Base-by-base conservation (phyloP, 2,329 filamentous ascomycete species). In the Neurospora sp. region DNA sequence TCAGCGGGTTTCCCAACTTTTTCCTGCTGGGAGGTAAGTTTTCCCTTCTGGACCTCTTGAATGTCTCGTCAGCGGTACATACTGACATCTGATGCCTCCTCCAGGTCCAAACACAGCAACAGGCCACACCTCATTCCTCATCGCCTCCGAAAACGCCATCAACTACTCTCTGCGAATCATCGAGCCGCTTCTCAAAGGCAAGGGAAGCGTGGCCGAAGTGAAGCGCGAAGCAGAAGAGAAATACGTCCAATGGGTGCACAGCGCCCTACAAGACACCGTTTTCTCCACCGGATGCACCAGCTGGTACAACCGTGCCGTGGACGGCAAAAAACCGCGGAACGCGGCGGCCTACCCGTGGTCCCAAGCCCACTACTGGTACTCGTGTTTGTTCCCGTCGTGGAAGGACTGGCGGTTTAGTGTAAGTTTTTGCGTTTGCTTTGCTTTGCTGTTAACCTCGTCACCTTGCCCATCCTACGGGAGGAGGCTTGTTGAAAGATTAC, bases 1-100 rank as follows among this genome's bases (percentile, higher is more conserved):
- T 90, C 77, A 85, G 85, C 72, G 85, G 84, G 0, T 89, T 89
- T 74, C 88, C 88, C 2, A 91, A 91, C 75, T 87, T 90, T 74
- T 90, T 90, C 78, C 81, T 89, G 70, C 78, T 90, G 0, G 83
- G 88, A 52, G 88, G 81, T 79, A 67, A 71, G 76, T 72, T 19
- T n/a, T 19, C 39, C n/a, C 39, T 12, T 23, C 11, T 23, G 2
- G 11, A 8, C 46, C 41, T 28, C 46, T 52, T 52, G 11, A 23
- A 15, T 6, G 5, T 52, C 40, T 23, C 3, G n/a, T n/a, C 33
- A 12, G n/a, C 69, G 43, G n/a, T 19, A 43, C 17, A 43, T 10
- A 37, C 40, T 40, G 6, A 23, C 38, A 66, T 37, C 5, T 28
- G 23, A 28, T 4, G 23, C 3, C 23, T 8, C n/a, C 8, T 40